A percentile compares a stretch with the other conserved stretches of the same genome.
phyloP scores from a whole-genome alignment of 495 filamentous ascomycete genomes.

The Xylaria palmicola region DNA sequence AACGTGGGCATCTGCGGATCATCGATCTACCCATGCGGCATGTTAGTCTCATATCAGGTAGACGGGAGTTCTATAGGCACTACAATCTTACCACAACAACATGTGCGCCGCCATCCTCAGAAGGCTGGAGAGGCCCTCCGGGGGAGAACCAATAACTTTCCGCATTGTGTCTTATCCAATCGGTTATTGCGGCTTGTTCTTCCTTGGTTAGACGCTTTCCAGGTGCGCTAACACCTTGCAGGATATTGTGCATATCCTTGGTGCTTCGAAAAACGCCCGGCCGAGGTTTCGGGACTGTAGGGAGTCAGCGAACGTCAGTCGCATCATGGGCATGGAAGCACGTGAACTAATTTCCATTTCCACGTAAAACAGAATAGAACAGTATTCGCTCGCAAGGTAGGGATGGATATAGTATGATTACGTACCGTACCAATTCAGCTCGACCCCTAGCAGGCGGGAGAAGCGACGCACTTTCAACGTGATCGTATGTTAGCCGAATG shows the following conservation, averaged over 20 bases:
- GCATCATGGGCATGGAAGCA: not conserved
- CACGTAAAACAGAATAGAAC: no score
- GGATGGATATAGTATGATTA: no score
- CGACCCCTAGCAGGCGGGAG: constrained; percentile 63
- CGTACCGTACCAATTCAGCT: constrained; percentile 71
- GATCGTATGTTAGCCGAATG: no score
- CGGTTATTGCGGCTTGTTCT: constrained; percentile 58
- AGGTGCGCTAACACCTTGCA: constrained; percentile 73
- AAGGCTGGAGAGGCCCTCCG: constrained; percentile 66
- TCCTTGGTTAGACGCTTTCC: constrained; percentile 60
- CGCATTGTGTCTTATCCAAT: constrained; percentile 79
- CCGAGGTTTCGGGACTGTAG: constrained; percentile 74
- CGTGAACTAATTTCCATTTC: no score
- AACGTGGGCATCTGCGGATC: constrained; percentile 87
- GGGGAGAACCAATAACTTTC: constrained; percentile 70
- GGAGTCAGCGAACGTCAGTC: constrained; percentile 45
- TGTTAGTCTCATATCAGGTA: not conserved
- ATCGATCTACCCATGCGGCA: constrained; percentile 53
- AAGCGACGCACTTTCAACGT: constrained; percentile 71
- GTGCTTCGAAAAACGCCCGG: constrained; percentile 84
- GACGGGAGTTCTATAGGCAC: not conserved
- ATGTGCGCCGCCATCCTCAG: constrained; percentile 73
- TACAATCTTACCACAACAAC: constrained; percentile 61
- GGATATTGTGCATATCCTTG: constrained; percentile 90
- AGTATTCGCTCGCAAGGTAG: no score